Evolutionary conservation across 106 monocot genomes (phyloP).

Genomic region (Platanthera zijinensis): DNA sequence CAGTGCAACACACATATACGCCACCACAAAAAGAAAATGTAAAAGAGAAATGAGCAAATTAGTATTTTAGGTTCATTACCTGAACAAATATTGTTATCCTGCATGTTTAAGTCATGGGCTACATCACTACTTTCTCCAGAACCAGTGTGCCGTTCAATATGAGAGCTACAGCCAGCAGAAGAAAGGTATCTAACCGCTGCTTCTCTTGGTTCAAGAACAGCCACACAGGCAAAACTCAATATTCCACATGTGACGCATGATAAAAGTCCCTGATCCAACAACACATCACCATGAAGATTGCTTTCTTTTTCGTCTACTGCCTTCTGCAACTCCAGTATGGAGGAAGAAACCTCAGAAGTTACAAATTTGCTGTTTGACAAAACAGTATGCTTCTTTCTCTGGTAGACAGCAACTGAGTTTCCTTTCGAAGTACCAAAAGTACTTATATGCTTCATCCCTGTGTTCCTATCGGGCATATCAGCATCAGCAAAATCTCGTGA

Average conservation of each 20-base stretch:
- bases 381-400: slow-evolving; percentile 11
- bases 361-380: slow-evolving; percentile 14
- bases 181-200: slow-evolving; percentile 42
- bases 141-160: slow-evolving; percentile 19
- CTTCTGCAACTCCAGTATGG: slow-evolving; percentile 14
- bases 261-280: slow-evolving; percentile 69
- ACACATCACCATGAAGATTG: slow-evolving; percentile 19
- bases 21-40: neutral
- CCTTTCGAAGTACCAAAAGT: slow-evolving; percentile 19
- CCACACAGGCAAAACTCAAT: slow-evolving; percentile 85
- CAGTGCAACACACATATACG: neutral
- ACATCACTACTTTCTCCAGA: slow-evolving; percentile 17
- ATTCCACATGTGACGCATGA: slow-evolving; percentile 94
- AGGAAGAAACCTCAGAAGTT: slow-evolving; percentile 10
- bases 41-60: neutral
- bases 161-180: slow-evolving; percentile 44
- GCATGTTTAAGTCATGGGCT: slow-evolving; percentile 7
- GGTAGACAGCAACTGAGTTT: slow-evolving; percentile 14
- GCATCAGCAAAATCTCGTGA: slow-evolving; percentile 26
- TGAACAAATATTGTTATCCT: neutral
- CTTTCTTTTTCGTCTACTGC: slow-evolving; percentile 34
- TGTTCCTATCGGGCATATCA: slow-evolving; percentile 20
- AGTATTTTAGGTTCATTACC: slow-evolving; percentile 7
- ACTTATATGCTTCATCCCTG: slow-evolving; percentile 16
- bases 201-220: slow-evolving; percentile 67